A percentile compares a stretch with the other conserved stretches of the same genome.
Evolutionary conservation across 2,329 filamentous ascomycete species (phyloP).

Genomic region (Fusarium domesticum): DNA sequence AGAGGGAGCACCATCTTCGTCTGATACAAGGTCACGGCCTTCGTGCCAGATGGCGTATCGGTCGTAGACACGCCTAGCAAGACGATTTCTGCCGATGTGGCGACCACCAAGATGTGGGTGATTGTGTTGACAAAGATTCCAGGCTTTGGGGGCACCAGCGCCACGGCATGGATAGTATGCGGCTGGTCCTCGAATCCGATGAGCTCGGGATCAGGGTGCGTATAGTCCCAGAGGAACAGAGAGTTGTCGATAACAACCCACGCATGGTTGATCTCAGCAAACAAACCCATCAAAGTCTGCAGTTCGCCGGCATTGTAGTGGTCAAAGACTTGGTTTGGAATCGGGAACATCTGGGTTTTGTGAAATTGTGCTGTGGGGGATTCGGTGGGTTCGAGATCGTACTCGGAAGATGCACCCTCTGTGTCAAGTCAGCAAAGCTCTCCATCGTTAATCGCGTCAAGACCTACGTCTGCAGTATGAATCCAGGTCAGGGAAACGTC

Average conservation of each 20-base stretch:
- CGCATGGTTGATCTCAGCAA: constrained; percentile 90
- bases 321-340: constrained; percentile 88
- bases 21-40: constrained; percentile 75
- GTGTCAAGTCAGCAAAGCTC: constrained; percentile 27
- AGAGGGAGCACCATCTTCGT: constrained; percentile 81
- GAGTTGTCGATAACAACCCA: constrained; percentile 96
- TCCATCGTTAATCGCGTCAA: neutral
- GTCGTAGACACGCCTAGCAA: constrained; percentile 78
- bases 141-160: constrained; percentile 76
- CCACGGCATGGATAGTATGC: constrained; percentile 86
- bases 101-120: constrained; percentile 83
- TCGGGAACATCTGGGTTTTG: constrained; percentile 78
- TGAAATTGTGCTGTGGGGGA: constrained; percentile 86
- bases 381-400: constrained; percentile 69
- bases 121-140: constrained; percentile 87
- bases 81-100: constrained; percentile 80
- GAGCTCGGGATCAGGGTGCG: constrained; percentile 82
- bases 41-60: constrained; percentile 65
- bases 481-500: constrained; percentile 83
- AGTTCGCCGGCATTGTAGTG: constrained; percentile 87
- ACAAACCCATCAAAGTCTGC: constrained; percentile 90
- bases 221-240: constrained; percentile 97
- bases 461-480: constrained; percentile 81
- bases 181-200: constrained; percentile 89
- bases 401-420: constrained; percentile 91